A percentile compares a stretch with the other conserved stretches of the same genome.
These are phyloP conservation scores for Pigoraptor vietnamica DNA, from an alignment of 78 protist genomes.

Conservation along the genomic window DNA sequence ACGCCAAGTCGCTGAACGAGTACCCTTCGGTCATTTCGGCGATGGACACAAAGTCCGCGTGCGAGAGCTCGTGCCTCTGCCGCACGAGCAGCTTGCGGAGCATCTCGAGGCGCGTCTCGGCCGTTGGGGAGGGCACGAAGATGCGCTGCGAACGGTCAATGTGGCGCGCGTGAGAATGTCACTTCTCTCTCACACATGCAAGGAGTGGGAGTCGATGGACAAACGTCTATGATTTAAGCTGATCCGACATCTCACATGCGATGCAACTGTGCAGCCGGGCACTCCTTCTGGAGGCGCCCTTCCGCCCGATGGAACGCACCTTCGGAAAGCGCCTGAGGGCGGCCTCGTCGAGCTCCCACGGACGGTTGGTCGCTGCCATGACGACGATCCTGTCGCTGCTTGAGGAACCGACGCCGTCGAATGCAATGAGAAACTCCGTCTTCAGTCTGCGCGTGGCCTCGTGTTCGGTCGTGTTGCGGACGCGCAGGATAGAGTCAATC, in stretches of 20 bases:
- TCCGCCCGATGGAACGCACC: not conserved
- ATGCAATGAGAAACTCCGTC: conserved; percentile 85
- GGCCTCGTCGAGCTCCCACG: conserved; percentile 85
- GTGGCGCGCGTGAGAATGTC: too few species aligned
- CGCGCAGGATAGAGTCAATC: conserved; percentile 76
- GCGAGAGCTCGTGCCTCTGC: not conserved
- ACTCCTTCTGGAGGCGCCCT: not conserved
- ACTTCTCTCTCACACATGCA: too few species aligned
- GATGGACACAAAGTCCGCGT: not conserved
- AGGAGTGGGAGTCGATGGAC: too few species aligned
- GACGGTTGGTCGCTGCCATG: conserved; percentile 39
- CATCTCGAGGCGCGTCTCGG: not conserved
- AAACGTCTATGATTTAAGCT: not conserved
- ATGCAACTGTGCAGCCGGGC: not conserved
- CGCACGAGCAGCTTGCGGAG: not conserved
- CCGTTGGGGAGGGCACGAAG: not conserved
- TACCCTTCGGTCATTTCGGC: not conserved
- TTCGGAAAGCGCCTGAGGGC: conserved; percentile 69
- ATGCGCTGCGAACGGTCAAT: not conserved
- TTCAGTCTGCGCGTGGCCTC: conserved; percentile 75
- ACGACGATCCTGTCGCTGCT: conserved; percentile 40
- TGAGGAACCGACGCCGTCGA: conserved; percentile 58
- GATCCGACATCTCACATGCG: too few species aligned
- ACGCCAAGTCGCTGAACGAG: not conserved
- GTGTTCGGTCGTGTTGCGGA: conserved; percentile 45